Conservation (phyloP, 1,284 basidiomycete species). For the Ceratobasidium sp. region DNA sequence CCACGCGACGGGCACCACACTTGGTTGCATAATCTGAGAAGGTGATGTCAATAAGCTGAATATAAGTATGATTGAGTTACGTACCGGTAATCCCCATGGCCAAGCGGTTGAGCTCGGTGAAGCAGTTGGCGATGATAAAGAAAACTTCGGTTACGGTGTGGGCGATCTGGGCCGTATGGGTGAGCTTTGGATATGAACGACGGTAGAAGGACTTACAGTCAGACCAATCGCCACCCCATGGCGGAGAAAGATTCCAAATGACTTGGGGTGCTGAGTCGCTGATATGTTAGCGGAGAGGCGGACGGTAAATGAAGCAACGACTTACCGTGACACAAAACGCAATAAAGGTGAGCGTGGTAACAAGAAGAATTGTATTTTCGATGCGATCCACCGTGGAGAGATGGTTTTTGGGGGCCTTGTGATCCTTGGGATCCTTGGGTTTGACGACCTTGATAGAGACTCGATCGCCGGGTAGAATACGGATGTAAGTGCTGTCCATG, state of each 20-base stretch:
- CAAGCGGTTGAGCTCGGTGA: neutral
- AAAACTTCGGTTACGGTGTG: neutral
- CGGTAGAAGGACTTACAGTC: neutral
- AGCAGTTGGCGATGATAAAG: constrained; percentile 5
- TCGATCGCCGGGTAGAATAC: neutral
- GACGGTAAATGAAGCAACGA: neutral
- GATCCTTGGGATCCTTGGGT: too few relatives aligned
- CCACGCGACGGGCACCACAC: too few relatives aligned
- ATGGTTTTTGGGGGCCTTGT: too few relatives aligned
- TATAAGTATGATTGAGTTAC: too few relatives aligned
- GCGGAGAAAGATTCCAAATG: constrained; percentile 7
- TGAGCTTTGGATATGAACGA: constrained; percentile 6
- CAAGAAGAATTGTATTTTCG: neutral
- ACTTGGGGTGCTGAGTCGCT: constrained; percentile 3
- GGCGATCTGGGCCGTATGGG: neutral
- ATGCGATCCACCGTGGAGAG: neutral
- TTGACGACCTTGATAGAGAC: too few relatives aligned
- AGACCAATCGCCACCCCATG: neutral
- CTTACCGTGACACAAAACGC: neutral
- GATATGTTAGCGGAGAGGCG: neutral
- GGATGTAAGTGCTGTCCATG: neutral
- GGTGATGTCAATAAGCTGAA: too few relatives aligned
- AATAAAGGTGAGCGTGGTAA: neutral
- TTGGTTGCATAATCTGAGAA: too few relatives aligned
- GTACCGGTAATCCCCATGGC: neutral